These are phyloP conservation scores for Microstroma glucosiphilum DNA, from an alignment of 1,284 basidiomycete genomes.

Conservation along the genomic window DNA sequence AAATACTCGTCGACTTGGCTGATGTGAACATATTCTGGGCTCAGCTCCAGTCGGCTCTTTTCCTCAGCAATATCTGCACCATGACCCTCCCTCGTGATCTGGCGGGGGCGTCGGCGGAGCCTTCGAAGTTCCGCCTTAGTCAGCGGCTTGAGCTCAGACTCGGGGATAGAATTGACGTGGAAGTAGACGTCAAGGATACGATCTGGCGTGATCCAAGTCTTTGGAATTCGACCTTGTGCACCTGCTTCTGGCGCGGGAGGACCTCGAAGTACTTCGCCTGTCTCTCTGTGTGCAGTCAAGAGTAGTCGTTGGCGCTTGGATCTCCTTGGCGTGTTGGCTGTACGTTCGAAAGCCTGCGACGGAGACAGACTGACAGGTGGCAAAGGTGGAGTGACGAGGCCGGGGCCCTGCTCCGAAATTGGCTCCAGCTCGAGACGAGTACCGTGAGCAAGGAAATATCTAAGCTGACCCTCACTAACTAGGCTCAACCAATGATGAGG, in stretches of 20 bases:
- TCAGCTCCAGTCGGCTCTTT: conserved; percentile 7
- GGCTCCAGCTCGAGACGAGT: conserved; percentile 32
- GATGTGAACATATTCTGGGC: conserved; percentile 20
- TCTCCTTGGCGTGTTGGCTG: neutral
- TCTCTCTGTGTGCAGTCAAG: conserved; percentile 10
- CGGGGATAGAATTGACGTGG: conserved; percentile 6
- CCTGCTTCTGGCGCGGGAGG: conserved; percentile 30
- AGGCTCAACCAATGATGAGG: conserved; percentile 34
- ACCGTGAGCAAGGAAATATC: conserved; percentile 23
- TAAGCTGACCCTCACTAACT: conserved; percentile 7
- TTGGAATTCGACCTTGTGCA: conserved; percentile 28
- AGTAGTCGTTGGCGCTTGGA: neutral
- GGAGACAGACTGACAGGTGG: neutral
- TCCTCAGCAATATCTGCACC: neutral
- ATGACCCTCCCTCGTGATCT: conserved; percentile 15
- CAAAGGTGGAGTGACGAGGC: no score
- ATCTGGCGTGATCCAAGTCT: conserved; percentile 30
- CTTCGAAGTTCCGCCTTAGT: neutral
- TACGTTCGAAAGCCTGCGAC: neutral
- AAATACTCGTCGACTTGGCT: conserved; percentile 19
- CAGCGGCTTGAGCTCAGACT: neutral
- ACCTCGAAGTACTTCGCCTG: conserved; percentile 24
- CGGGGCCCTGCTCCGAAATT: conserved; percentile 1
- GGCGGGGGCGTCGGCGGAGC: conserved; percentile 8
- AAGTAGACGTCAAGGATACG: conserved; percentile 30